Evolutionary conservation across 2,329 filamentous ascomycete species (phyloP).

Genomic region (Ceratocystis destructans): DNA sequence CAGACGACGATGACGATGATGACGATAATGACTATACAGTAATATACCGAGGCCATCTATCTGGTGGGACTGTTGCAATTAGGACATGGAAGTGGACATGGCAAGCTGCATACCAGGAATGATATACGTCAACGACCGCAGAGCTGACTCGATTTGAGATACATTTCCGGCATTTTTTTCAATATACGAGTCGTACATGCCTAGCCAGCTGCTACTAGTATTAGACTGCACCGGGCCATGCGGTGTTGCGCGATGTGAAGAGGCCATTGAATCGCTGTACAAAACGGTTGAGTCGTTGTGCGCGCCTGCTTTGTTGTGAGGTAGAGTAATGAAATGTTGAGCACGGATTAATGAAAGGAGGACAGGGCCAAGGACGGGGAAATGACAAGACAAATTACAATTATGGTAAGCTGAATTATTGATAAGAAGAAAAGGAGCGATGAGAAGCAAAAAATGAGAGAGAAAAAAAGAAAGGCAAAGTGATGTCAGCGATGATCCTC

Average conservation of each 20-base stretch:
- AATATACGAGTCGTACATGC: conserved; percentile 78
- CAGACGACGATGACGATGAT: not conserved
- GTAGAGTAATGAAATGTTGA: not conserved
- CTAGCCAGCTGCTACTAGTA: conserved; percentile 37
- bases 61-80: conserved; percentile 19
- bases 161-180: conserved; percentile 88
- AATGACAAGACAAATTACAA: not conserved
- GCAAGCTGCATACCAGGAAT: conserved; percentile 53
- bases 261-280: not conserved
- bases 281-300: not conserved
- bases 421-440: not conserved
- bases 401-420: not conserved
- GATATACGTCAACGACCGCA: conserved; percentile 88
- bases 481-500: not conserved
- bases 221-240: not conserved
- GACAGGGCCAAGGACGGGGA: not conserved
- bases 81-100: not conserved
- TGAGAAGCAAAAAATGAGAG: not conserved
- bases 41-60: not conserved
- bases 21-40: not conserved
- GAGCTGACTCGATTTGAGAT: conserved; percentile 83
- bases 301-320: not conserved
- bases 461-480: not conserved
- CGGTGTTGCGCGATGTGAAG: not conserved
- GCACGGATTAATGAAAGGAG: not conserved